These are phyloP conservation scores for Cutaneotrichosporon sp. DNA, from an alignment of 1,284 basidiomycete species.

Conservation along the genomic window DNA sequence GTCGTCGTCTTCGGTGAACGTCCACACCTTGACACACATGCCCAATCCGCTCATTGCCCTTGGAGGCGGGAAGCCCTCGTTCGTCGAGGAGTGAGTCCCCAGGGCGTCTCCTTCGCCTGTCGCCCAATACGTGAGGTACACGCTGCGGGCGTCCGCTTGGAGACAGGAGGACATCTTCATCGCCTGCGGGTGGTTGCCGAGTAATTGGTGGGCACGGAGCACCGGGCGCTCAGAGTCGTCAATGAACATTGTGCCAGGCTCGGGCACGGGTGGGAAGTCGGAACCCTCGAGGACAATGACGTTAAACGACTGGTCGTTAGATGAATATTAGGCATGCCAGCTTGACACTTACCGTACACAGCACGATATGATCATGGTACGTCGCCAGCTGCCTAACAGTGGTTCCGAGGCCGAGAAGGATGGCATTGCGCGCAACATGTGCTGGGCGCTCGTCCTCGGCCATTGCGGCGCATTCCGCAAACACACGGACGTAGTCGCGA, in stretches of 20 bases:
- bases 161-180: slow-evolving; percentile 27
- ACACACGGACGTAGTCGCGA: slow-evolving; percentile 26
- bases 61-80: slow-evolving; percentile 8
- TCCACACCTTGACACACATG: slow-evolving; percentile 32
- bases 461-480: slow-evolving; percentile 8
- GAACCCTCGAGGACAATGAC: slow-evolving; percentile 24
- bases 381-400: slow-evolving; percentile 25
- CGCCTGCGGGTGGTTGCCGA: slow-evolving; percentile 21
- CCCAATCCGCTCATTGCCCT: slow-evolving; percentile 18
- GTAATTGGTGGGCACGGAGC: slow-evolving; percentile 17
- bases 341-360: slow-evolving; percentile 22
- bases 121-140: slow-evolving; percentile 33
- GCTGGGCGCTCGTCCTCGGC: slow-evolving; percentile 6
- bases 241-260: too few species aligned
- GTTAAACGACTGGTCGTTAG: slow-evolving; percentile 14
- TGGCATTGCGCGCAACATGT: slow-evolving; percentile 14
- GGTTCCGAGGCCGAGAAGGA: slow-evolving; percentile 20
- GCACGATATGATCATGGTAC: slow-evolving; percentile 25
- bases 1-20: slow-evolving; percentile 19
- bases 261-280: slow-evolving; percentile 17
- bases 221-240: not conserved
- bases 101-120: slow-evolving; percentile 13
- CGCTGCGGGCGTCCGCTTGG: slow-evolving; percentile 28
- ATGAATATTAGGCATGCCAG: not conserved
- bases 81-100: not conserved